A percentile compares a stretch with the other conserved stretches of the same genome.
Conservation (phyloP, 805 yeast genomes). For the Lipomyces sp. region DNA sequence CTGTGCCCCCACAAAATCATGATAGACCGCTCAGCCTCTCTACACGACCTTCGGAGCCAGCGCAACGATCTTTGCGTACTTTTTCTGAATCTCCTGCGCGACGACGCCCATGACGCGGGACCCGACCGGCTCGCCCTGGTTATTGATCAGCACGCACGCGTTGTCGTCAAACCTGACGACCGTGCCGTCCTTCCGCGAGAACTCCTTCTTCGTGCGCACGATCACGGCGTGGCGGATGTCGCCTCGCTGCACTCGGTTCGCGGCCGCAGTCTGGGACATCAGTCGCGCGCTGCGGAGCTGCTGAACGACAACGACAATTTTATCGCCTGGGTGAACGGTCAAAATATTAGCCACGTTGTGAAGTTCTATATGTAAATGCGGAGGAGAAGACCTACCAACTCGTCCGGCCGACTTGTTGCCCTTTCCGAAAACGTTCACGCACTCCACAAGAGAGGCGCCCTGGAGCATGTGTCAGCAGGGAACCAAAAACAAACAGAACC, state of each 20-base stretch:
- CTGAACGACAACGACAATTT: constrained; percentile 81
- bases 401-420: constrained; percentile 77
- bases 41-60: constrained; percentile 69
- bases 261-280: constrained; percentile 4
- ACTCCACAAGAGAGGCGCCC: constrained; percentile 81
- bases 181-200: constrained; percentile 81
- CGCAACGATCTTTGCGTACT: constrained; percentile 79
- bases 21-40: too few relatives aligned
- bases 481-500: neutral
- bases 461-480: neutral
- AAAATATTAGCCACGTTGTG: too few relatives aligned
- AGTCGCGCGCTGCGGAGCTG: constrained; percentile 16
- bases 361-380: neutral
- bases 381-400: constrained; percentile 40
- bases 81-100: constrained; percentile 82
- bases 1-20: too few relatives aligned
- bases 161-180: constrained; percentile 87
- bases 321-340: constrained; percentile 57
- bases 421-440: constrained; percentile 90
- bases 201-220: constrained; percentile 83
- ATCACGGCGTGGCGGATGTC: constrained; percentile 94
- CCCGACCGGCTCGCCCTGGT: constrained; percentile 90
- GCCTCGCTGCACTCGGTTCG: constrained; percentile 83
- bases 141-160: constrained; percentile 92
- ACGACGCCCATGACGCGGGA: constrained; percentile 85